Evolutionary conservation across 2,329 filamentous ascomycete genomes (phyloP), one percentile per base, ranked within the genome.

Genomic region (Fusarium burgessii): DNA sequence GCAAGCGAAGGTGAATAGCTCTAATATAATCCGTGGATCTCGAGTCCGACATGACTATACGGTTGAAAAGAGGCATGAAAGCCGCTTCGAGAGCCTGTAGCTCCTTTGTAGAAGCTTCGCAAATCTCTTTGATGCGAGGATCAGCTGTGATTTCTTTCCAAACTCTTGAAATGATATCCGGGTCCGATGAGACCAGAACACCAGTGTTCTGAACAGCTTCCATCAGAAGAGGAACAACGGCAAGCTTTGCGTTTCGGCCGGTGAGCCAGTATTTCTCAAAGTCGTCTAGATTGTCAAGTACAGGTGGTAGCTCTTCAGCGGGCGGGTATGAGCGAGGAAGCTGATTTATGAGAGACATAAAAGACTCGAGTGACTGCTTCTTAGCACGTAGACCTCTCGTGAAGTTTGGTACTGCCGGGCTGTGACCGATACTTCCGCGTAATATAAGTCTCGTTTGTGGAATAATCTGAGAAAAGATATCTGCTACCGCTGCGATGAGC

Each of bases 31-130:
- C 38, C 9, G 75, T 74, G 13, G 78, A 78, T 15, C 73, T 68
- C 7, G 62, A 9, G 7, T 79, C 73, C 0, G 72, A 68, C 56
- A 75, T 70, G 7, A 80, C 72, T 27, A 77, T 74, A 3, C 58
- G 63, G 45, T 78, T 73, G 58, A 81, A 82, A 1, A 82, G 69
- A 5, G 80, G 80, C 25, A 71, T 51, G n/a, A 78, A 81, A 0
- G 79, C 79, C 6, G 54, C 57, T 29, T 79, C 74, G 0, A 82
- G 54, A 8, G 74, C 65, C 2, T 65, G n/a, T 3, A 76, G 23
- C 3, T 60, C 51, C 5, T 25, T 52, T 4, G 35, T 57, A 2
- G 70, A 65, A 4, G 41, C 43, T 4, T 68, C 45, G 7, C 62
- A 73, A 2, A 76, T 68, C 11, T 68, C 55, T 29, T 27, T 40